phyloP scores from a whole-genome alignment of 2,329 filamentous ascomycete genomes.

The Alternaria metachromatica region DNA sequence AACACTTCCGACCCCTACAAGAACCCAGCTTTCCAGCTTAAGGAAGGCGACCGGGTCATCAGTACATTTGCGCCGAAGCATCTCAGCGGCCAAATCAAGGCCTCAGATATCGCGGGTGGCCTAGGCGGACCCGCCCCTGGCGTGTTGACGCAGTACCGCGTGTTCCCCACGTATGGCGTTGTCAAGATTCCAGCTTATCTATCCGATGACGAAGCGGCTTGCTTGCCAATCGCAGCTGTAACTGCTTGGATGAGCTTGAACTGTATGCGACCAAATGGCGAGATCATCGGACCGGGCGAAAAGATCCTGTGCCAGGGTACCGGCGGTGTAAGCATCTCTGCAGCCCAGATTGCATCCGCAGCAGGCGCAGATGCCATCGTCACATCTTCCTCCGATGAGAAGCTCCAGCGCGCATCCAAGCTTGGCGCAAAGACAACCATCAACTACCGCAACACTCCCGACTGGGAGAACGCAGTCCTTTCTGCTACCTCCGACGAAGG shows the following conservation, averaged over 20 bases:
- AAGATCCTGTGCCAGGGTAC: constrained; percentile 53
- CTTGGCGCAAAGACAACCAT: constrained; percentile 66
- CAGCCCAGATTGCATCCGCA: constrained; percentile 51
- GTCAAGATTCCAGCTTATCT: constrained; percentile 65
- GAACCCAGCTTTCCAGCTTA: constrained; percentile 41
- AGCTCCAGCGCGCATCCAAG: constrained; percentile 59
- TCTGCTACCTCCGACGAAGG: constrained; percentile 51
- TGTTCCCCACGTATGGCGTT: constrained; percentile 64
- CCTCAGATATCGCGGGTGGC: constrained; percentile 62
- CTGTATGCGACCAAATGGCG: constrained; percentile 62
- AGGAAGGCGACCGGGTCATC: constrained; percentile 68
- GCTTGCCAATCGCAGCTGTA: constrained; percentile 66
- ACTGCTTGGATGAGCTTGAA: constrained; percentile 73
- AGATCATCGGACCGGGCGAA: constrained; percentile 53
- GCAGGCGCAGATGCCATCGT: constrained; percentile 60
- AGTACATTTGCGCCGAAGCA: constrained; percentile 67
- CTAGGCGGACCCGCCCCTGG: constrained; percentile 67
- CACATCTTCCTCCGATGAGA: constrained; percentile 64
- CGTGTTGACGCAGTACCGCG: constrained; percentile 64
- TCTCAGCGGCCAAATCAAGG: constrained; percentile 65
- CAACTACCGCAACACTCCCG: constrained; percentile 65
- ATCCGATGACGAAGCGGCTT: constrained; percentile 65
- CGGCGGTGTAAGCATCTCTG: constrained; percentile 53
- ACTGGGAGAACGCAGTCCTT: constrained; percentile 67
- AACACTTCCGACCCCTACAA: constrained; percentile 54